Conservation (phyloP, 495 filamentous ascomycete genomes). For the Talaromyces trachyspermus region DNA sequence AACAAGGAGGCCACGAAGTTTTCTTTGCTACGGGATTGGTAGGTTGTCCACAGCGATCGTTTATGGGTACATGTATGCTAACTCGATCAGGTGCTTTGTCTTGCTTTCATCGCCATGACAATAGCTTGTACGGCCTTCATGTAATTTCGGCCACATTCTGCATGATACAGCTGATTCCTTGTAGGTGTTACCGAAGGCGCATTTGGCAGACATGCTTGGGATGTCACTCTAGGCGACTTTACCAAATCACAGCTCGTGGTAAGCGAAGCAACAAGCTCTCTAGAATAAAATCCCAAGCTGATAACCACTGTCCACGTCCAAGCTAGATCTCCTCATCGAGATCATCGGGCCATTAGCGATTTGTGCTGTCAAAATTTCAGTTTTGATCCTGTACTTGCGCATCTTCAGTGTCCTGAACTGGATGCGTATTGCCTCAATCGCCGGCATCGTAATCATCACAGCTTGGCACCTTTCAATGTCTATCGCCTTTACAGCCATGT, state of each 20-base stretch:
- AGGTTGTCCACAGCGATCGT: neutral
- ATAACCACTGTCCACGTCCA: neutral
- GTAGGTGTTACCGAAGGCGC: neutral
- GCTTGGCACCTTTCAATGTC: neutral
- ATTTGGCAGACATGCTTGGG: neutral
- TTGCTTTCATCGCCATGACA: neutral
- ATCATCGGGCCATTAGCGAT: constrained; percentile 10
- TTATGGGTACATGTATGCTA: neutral
- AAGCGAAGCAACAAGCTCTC: neutral
- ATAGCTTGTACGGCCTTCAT: neutral
- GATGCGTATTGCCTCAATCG: constrained; percentile 8
- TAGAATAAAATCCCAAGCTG: neutral
- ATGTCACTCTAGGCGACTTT: neutral
- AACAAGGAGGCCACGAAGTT: neutral
- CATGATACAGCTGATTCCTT: neutral
- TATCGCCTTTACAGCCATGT: constrained; percentile 4
- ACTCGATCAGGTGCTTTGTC: neutral
- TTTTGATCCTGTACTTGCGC: constrained; percentile 12
- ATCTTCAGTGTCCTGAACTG: constrained; percentile 12
- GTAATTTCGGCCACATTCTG: neutral
- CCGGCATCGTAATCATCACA: constrained; percentile 10
- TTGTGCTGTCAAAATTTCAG: constrained; percentile 15
- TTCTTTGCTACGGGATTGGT: neutral
- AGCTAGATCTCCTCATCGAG: constrained; percentile 13
- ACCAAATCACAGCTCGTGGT: neutral